Evolutionary conservation across 2,329 filamentous ascomycete species (phyloP), one percentile per base, ranked within the genome.

Genomic region (Xylariaceae sp.): DNA sequence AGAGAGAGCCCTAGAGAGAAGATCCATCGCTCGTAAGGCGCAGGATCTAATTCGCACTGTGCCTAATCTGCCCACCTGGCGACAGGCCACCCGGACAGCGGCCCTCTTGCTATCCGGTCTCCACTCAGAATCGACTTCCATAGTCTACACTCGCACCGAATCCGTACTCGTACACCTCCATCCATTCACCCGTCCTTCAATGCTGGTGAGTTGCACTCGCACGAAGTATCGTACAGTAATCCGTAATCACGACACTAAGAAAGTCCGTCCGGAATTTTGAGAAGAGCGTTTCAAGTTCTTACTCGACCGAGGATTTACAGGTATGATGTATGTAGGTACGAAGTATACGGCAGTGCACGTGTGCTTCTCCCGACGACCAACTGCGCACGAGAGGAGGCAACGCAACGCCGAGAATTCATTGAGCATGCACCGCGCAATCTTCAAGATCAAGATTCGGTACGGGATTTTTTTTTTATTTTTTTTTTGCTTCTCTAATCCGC

Each of bases 81-180:
- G 11, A 51, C 56, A 63, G 61, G 59, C 59, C 56, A 60, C 62
- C 66, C 64, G 56, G 63, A 59, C 59, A 63, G 67, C 65, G 63
- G 60, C 62, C 62, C 56, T 57, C 62, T 59, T 63, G 39, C 56
- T 59, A 58, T 52, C 57, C 60, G 52, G 53, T 58, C 62, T 49
- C 60, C 58, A 61, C 60, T 47, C 48, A 47, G 49, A 39, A 48
- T 49, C 15, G 15, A 49, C 23, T 23, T 18, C 17, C 17, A 18
- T 2, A 18, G 17, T 18, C 17, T 18, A 18, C 17, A 18, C 17
- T 18, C 17, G 17, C 17, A 18, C 17, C 17, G 17, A 18, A n/a
- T 3, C 7, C 13, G 15, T n/a, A n/a, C 13, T 3, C 13, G 15
- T n/a, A n/a, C 13, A 17, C 44, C 15, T 15, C 44, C 44, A 47